Percentiles rank a stretch among this genome's conserved stretches.
Evolutionary conservation across 1,139 yeast species (phyloP).

Genomic region (Geotrichum aggregatum): DNA sequence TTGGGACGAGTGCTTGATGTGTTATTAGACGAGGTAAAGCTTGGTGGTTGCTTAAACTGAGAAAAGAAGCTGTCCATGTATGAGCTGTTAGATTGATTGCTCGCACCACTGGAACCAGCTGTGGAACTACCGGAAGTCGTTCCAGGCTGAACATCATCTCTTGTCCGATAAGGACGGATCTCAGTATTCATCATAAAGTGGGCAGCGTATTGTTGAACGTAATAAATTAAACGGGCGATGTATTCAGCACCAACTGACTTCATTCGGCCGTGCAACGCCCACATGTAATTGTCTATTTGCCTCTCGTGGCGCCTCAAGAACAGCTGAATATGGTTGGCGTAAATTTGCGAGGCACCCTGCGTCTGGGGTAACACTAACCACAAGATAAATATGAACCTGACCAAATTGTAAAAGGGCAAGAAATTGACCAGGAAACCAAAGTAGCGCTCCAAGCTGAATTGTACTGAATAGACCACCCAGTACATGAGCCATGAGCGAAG

Average conservation of each 20-base stretch:
- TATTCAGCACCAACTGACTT: slow-evolving; percentile 29
- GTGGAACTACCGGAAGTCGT: background rate
- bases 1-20: too few species aligned
- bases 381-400: slow-evolving; percentile 41
- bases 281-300: slow-evolving; percentile 31
- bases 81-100: background rate
- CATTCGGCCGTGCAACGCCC: slow-evolving; percentile 26
- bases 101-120: slow-evolving; percentile 3
- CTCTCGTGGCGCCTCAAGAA: slow-evolving; percentile 35
- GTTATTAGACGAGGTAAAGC: background rate
- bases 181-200: slow-evolving; percentile 8
- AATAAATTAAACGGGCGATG: slow-evolving; percentile 20
- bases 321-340: slow-evolving; percentile 36
- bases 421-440: slow-evolving; percentile 42
- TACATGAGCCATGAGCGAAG: slow-evolving; percentile 59
- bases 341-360: slow-evolving; percentile 40
- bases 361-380: slow-evolving; percentile 54
- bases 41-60: slow-evolving; percentile 17
- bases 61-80: slow-evolving; percentile 17
- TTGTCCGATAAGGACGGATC: slow-evolving; percentile 5
- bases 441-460: slow-evolving; percentile 43
- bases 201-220: slow-evolving; percentile 13
- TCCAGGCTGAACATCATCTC: background rate
- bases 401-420: slow-evolving; percentile 50
- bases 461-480: slow-evolving; percentile 53